Evolutionary conservation across 2,329 filamentous ascomycete genomes (phyloP).

Genomic region (Aspergillus ibericus): DNA sequence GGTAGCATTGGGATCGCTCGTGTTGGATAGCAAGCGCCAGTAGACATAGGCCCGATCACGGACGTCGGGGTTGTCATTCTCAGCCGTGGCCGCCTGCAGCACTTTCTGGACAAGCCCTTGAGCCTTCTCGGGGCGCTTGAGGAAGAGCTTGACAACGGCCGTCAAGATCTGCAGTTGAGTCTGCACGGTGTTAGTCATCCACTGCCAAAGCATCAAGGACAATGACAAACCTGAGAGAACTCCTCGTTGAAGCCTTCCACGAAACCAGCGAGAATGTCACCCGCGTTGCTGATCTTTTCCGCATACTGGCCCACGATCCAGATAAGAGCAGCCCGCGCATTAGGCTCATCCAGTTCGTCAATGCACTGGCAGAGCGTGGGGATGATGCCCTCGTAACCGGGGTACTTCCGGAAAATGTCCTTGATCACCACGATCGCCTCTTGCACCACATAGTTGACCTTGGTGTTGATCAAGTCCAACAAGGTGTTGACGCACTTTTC

Average conservation of each 20-base stretch:
- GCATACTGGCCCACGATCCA: constrained; percentile 99
- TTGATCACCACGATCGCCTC: constrained; percentile 99
- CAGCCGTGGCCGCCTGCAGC: constrained; percentile 84
- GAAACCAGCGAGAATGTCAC: constrained; percentile 86
- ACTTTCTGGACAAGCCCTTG: constrained; percentile 93
- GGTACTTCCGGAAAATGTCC: constrained; percentile 96
- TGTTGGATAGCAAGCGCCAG: constrained; percentile 84
- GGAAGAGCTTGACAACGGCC: constrained; percentile 92
- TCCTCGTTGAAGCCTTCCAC: constrained; percentile 95
- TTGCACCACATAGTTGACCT: constrained; percentile 98
- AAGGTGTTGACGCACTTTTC: constrained; percentile 95
- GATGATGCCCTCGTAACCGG: constrained; percentile 96
- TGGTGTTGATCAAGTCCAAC: constrained; percentile 90
- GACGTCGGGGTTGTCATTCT: constrained; percentile 97
- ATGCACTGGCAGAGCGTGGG: constrained; percentile 95
- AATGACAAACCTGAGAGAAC: constrained; percentile 74
- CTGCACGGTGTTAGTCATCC: constrained; percentile 49
- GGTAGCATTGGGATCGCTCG: constrained; percentile 80
- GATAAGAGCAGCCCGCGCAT: constrained; percentile 85
- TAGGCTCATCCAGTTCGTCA: constrained; percentile 92
- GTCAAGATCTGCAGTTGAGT: constrained; percentile 98
- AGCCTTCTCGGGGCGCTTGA: constrained; percentile 92
- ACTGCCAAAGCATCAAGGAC: neutral
- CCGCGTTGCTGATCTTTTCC: constrained; percentile 98
- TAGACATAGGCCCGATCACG: constrained; percentile 97